Conservation (phyloP, 352 stramenopile genomes). For the Globisporangium nodosum region DNA sequence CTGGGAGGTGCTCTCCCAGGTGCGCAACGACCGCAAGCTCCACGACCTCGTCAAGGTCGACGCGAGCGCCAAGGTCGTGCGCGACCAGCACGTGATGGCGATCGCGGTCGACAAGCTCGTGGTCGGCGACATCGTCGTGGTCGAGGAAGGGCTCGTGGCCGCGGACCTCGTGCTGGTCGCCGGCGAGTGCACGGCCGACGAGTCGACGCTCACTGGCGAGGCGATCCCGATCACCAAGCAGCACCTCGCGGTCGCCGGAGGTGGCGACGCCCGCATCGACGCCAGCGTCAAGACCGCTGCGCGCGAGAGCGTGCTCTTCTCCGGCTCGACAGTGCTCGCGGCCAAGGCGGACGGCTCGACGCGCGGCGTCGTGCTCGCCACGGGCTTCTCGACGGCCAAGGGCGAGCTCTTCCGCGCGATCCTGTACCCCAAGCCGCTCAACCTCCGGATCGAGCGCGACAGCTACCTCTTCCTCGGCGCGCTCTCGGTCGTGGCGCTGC, state of each 20-base stretch:
- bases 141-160: constrained; percentile 56
- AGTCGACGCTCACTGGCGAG: constrained; percentile 75
- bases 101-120: constrained; percentile 48
- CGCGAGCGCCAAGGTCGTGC: constrained; percentile 50
- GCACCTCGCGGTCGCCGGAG: background rate
- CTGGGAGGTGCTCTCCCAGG: constrained; percentile 64
- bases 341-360: constrained; percentile 21
- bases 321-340: constrained; percentile 50
- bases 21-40: constrained; percentile 56
- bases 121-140: constrained; percentile 60
- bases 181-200: constrained; percentile 65
- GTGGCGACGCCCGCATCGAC: constrained; percentile 20
- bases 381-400: constrained; percentile 62
- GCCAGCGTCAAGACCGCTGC: constrained; percentile 31
- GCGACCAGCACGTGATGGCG: constrained; percentile 36
- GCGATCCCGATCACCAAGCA: constrained; percentile 79
- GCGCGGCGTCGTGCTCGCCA: constrained; percentile 50
- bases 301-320: constrained; percentile 51
- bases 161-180: constrained; percentile 59
- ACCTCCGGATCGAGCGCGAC: constrained; percentile 62
- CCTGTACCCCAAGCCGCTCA: constrained; percentile 46
- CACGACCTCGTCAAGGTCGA: constrained; percentile 53
- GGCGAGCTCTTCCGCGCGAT: constrained; percentile 70
- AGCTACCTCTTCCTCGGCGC: constrained; percentile 55
- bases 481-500: constrained; percentile 35